Evolutionary conservation across 768 basidiomycete genomes (phyloP), one percentile per base, ranked within the genome.

Genomic region (Xerocomellus chrysenteron): DNA sequence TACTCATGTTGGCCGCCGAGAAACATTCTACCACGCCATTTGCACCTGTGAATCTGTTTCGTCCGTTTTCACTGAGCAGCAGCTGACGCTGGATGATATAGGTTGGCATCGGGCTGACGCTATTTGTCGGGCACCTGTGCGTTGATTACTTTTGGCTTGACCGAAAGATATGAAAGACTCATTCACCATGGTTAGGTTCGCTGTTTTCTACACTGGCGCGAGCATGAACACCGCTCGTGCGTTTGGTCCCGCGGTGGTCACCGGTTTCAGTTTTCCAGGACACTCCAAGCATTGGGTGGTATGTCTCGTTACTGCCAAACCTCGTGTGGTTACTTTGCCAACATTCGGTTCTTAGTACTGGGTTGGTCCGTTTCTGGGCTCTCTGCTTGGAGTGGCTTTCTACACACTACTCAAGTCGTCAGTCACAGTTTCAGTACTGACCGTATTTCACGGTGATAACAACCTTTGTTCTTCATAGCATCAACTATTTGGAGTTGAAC

Each of bases 1-100:
- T 87, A n/a, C 79, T 88, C 58, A 87, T 88, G 85, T 68, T 88
- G 26, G 87, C 87, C 5, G 83, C 82, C 16, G 87, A 88, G 70
- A 88, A 88, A 69, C 86, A 87, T 61, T 72, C 75, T 28, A 75
- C 76, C 2, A 88, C 86, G 1, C 82, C 86, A 0, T 85, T 87
- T 62, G 86, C 86, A 19, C 87, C 87, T n/a, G 83, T 85, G 58
- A 44, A 72, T 0, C 30, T 9, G 35, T n/a, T 30, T 37, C 14
- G 13, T 47, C 19, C 2, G 2, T 41, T 37, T 47, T 41, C 50
- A 32, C 53, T 43, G 42, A 1, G 50, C 7, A 21, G 51, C 54
- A n/a, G 46, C 43, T 58, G 36, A 67, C 24, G 7, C 2, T 26
- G 1, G 12, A 32, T 45, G 17, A 28, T 41, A 19, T 55, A 84